Percentiles rank a stretch among this genome's conserved stretches.
Conservation (phyloP, 768 basidiomycete genomes). For the Amanita polypyramis region DNA sequence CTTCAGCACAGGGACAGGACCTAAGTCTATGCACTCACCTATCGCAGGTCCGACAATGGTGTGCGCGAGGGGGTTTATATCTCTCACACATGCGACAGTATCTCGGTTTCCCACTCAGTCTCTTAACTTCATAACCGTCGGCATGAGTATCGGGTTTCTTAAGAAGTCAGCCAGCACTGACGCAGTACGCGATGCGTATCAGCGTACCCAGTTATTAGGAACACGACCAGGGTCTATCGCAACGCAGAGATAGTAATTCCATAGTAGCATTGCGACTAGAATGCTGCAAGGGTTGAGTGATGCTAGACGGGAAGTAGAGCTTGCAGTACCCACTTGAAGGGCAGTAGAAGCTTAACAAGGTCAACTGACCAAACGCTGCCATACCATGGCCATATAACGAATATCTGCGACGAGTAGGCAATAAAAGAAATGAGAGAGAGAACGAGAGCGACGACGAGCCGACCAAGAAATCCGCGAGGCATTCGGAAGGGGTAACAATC, state of each 20-base stretch:
- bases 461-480: constrained; percentile 33
- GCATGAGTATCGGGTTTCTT: constrained; percentile 66
- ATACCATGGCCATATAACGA: constrained; percentile 91
- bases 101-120: constrained; percentile 69
- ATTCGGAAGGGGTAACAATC: neutral
- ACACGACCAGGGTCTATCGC: constrained; percentile 78
- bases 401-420: constrained; percentile 80
- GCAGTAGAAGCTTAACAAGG: constrained; percentile 63
- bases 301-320: neutral
- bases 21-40: constrained; percentile 33
- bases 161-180: neutral
- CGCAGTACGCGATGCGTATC: neutral
- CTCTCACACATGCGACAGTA: constrained; percentile 80
- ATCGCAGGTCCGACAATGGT: constrained; percentile 88
- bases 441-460: constrained; percentile 58
- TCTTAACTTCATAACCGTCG: constrained; percentile 87
- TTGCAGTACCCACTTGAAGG: constrained; percentile 71
- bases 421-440: constrained; percentile 77
- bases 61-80: constrained; percentile 83
- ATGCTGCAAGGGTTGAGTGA: constrained; percentile 32
- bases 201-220: constrained; percentile 66
- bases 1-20: constrained; percentile 5
- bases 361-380: constrained; percentile 64
- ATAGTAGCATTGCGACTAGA: constrained; percentile 67
- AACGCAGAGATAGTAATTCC: constrained; percentile 85